Evolutionary conservation across 2,329 filamentous ascomycete species (phyloP).

Genomic region (Colletotrichum theobromicola): DNA sequence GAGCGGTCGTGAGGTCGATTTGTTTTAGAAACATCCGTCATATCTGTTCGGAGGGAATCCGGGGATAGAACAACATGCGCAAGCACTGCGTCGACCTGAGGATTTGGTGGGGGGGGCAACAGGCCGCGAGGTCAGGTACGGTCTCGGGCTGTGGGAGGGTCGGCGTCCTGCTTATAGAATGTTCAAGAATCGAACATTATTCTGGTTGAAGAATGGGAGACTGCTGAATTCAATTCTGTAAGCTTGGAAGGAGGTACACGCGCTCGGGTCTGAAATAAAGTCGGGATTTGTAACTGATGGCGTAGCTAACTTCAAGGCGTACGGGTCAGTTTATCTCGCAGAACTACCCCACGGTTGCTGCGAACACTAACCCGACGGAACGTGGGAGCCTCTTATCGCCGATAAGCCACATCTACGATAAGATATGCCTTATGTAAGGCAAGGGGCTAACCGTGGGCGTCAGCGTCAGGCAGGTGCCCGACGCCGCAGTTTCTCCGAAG

Average conservation of each 20-base stretch:
- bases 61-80: background rate
- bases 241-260: background rate
- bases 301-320: background rate
- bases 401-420: background rate
- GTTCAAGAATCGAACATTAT: conserved; percentile 8
- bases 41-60: conserved; percentile 34
- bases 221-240: background rate
- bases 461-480: too few relatives aligned
- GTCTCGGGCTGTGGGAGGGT: background rate
- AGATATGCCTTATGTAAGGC: background rate
- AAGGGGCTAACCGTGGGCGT: too few relatives aligned
- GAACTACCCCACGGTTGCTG: background rate
- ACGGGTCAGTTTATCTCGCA: conserved; percentile 17
- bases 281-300: background rate
- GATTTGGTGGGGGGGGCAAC: background rate
- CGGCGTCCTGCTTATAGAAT: background rate
- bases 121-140: background rate
- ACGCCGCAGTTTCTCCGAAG: background rate
- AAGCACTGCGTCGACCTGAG: background rate
- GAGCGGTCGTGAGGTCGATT: conserved; percentile 93
- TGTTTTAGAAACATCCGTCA: conserved; percentile 97
- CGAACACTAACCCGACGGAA: background rate
- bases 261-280: background rate
- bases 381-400: background rate
- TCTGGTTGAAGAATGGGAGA: background rate